Percentiles rank a stretch among this genome's conserved stretches.
Conservation (phyloP, 768 basidiomycete genomes). For the Suillus fuscotomentosus region DNA sequence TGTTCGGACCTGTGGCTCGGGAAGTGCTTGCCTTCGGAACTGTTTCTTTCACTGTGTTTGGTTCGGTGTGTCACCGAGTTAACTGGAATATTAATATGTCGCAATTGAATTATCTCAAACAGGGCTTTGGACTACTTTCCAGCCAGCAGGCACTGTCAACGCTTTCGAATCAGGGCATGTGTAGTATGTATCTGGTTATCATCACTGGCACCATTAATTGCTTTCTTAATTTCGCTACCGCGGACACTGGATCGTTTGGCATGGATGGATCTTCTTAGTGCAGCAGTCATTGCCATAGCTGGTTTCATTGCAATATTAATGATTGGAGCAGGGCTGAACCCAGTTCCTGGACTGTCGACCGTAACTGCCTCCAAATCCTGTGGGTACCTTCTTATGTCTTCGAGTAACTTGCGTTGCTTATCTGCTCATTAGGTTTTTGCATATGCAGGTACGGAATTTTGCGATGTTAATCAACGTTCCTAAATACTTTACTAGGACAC, state of each 20-base stretch:
- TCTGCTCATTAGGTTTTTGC: conserved; percentile 39
- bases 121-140: conserved; percentile 49
- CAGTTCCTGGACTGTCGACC: conserved; percentile 39
- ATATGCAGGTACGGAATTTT: conserved; percentile 40
- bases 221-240: conserved; percentile 43
- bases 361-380: conserved; percentile 43
- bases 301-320: conserved; percentile 50
- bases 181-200: conserved; percentile 41
- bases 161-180: conserved; percentile 48
- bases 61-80: conserved; percentile 26
- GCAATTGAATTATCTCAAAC: conserved; percentile 1
- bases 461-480: not conserved
- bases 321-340: conserved; percentile 48
- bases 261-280: conserved; percentile 47
- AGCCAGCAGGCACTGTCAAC: conserved; percentile 51
- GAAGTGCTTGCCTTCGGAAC: conserved; percentile 47
- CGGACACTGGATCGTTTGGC: conserved; percentile 45
- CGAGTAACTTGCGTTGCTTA: not conserved
- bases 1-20: conserved; percentile 46
- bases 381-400: conserved; percentile 21
- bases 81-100: not conserved
- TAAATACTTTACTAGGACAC: conserved; percentile 20
- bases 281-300: conserved; percentile 39
- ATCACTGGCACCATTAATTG: conserved; percentile 43
- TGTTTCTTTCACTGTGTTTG: conserved; percentile 48